These are phyloP conservation scores for Xylaria sp. DNA, from an alignment of 2,329 filamentous ascomycete genomes.

Conservation along the genomic window DNA sequence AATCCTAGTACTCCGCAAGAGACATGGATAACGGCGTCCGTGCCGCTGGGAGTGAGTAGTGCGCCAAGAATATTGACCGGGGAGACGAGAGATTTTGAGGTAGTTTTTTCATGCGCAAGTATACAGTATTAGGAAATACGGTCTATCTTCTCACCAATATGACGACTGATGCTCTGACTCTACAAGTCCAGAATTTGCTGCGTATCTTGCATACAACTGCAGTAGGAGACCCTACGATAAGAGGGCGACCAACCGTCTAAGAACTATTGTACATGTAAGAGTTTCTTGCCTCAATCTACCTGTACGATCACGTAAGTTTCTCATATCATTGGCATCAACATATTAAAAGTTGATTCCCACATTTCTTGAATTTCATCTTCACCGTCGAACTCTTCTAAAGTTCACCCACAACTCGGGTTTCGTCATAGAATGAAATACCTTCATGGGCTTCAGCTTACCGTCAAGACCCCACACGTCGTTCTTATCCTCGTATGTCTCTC, in stretches of 20 bases:
- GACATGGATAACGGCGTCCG: no score
- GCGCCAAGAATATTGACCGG: background rate
- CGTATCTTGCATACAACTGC: background rate
- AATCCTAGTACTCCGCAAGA: no score
- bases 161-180: background rate
- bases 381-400: slow-evolving; percentile 16
- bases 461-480: slow-evolving; percentile 38
- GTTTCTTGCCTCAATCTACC: no score
- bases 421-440: slow-evolving; percentile 40
- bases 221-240: background rate
- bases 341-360: background rate
- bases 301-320: no score
- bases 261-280: no score
- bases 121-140: background rate
- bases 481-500: slow-evolving; percentile 6
- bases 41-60: no score
- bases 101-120: slow-evolving; percentile 9
- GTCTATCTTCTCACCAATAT: background rate
- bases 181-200: background rate
- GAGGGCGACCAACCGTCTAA: background rate
- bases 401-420: slow-evolving; percentile 39
- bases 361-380: background rate
- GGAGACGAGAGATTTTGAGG: slow-evolving; percentile 16
- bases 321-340: background rate
- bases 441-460: slow-evolving; percentile 37